Conservation (phyloP, 306 rosid genomes). For the Lathyrus tuberosus region DNA sequence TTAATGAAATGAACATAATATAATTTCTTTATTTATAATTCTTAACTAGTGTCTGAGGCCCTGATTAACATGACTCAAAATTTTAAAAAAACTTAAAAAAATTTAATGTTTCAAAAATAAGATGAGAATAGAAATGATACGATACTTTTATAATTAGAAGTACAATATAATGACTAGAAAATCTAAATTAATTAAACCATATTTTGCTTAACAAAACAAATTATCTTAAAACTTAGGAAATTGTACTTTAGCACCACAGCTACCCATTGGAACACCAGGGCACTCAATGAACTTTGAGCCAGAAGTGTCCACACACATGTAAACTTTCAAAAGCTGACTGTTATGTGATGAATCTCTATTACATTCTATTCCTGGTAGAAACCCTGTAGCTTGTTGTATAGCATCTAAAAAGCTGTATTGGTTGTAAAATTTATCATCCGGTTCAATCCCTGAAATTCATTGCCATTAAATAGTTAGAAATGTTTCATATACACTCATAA, state of each 20-base stretch:
- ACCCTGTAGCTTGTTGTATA: constrained; percentile 53
- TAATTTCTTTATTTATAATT: too few species aligned
- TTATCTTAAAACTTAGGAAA: constrained; percentile 49
- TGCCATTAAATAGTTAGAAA: not conserved
- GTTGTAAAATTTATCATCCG: constrained; percentile 62
- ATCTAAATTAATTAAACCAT: not conserved
- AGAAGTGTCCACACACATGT: constrained; percentile 67
- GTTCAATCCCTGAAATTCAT: constrained; percentile 55
- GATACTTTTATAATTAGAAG: not conserved
- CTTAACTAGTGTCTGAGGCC: too few species aligned
- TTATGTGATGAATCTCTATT: constrained; percentile 50
- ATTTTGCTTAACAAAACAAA: not conserved
- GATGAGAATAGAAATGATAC: too few species aligned
- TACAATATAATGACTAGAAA: not conserved
- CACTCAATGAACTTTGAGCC: constrained; percentile 60
- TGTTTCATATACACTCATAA: not conserved
- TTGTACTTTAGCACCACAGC: constrained; percentile 49
- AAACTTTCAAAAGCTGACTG: constrained; percentile 59
- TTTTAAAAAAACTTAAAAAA: too few species aligned
- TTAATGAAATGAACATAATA: too few species aligned
- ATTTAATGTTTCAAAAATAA: too few species aligned
- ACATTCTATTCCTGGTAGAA: constrained; percentile 61
- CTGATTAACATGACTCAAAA: too few species aligned
- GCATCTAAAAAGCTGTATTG: constrained; percentile 47
- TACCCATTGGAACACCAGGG: constrained; percentile 51